phyloP scores from a whole-genome alignment of 495 filamentous ascomycete genomes.

The Glutinoglossum americanum region DNA sequence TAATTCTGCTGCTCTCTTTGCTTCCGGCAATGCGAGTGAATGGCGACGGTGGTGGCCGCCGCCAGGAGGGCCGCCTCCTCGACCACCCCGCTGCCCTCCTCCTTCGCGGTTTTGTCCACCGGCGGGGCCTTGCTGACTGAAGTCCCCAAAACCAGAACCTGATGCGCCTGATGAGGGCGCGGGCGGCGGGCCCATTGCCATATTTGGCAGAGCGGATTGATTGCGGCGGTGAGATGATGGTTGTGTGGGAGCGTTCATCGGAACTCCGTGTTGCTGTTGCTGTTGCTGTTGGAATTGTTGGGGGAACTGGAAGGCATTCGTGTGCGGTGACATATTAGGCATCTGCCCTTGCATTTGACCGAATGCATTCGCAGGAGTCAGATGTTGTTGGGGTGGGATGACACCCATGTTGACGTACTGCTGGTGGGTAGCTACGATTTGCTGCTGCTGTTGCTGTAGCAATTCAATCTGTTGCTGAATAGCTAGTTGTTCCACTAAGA shows the following conservation, averaged over 20 bases:
- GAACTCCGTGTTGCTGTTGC: constrained; percentile 42
- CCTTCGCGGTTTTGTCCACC: constrained; percentile 44
- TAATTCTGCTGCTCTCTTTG: constrained; percentile 90
- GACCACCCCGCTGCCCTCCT: constrained; percentile 45
- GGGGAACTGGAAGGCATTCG: constrained; percentile 75
- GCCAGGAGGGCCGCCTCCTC: constrained; percentile 46
- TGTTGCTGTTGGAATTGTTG: constrained; percentile 31
- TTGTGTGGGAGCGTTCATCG: constrained; percentile 56
- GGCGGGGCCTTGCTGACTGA: constrained; percentile 28
- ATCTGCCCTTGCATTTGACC: constrained; percentile 35
- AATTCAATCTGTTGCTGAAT: constrained; percentile 97
- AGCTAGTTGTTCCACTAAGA: constrained; percentile 85
- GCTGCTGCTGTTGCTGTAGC: constrained; percentile 94
- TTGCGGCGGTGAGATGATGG: constrained; percentile 85
- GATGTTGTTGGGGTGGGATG: constrained; percentile 59
- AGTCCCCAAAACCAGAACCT: constrained; percentile 60
- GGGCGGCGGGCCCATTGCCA: constrained; percentile 83
- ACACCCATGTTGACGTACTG: constrained; percentile 96
- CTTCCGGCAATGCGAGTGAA: constrained; percentile 83
- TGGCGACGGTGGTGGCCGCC: constrained; percentile 84
- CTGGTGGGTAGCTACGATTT: constrained; percentile 86
- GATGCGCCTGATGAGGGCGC: constrained; percentile 92
- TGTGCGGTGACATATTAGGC: constrained; percentile 61
- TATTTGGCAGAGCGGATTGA: constrained; percentile 86
- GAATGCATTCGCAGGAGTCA: constrained; percentile 44